Conservation (phyloP, 768 basidiomycete species). For the Boletellus ananiceps region DNA sequence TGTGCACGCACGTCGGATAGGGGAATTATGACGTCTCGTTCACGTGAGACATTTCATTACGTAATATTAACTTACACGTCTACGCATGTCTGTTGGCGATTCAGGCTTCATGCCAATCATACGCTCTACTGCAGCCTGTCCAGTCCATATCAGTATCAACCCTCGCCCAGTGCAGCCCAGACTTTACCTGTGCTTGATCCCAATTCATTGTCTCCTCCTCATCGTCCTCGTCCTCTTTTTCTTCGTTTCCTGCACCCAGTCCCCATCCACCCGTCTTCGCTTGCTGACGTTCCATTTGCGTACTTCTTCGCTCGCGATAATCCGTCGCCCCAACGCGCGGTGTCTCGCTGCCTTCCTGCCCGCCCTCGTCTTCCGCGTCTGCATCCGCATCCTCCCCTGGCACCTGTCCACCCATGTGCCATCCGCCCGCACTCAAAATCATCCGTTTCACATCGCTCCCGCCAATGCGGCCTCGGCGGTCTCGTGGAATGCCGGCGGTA, state of each 20-base stretch:
- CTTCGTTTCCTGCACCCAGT: constrained; percentile 56
- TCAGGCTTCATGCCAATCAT: constrained; percentile 51
- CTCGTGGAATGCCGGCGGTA: constrained; percentile 68
- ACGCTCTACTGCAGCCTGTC: constrained; percentile 50
- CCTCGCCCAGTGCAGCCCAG: neutral
- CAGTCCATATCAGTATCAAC: neutral
- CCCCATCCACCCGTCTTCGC: constrained; percentile 74
- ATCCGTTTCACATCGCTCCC: constrained; percentile 28
- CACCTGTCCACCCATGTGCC: constrained; percentile 7
- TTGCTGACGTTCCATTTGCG: constrained; percentile 34
- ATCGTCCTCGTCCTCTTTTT: constrained; percentile 60
- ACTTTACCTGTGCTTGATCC: constrained; percentile 63
- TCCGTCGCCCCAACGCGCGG: constrained; percentile 49
- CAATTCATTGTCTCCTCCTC: constrained; percentile 61
- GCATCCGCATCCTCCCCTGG: constrained; percentile 27
- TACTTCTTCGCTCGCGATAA: constrained; percentile 5
- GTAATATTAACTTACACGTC: constrained; percentile 18
- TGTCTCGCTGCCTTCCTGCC: constrained; percentile 54
- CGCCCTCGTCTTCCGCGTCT: constrained; percentile 32
- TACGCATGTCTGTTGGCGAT: constrained; percentile 25
- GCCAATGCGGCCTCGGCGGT: constrained; percentile 73
- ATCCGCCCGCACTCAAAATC: constrained; percentile 28
- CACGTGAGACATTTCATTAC: constrained; percentile 14
- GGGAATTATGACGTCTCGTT: constrained; percentile 2
- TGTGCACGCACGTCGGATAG: constrained; percentile 9